phyloP scores from a whole-genome alignment of 2,329 filamentous ascomycete genomes.

The Fonsecaea erecta region DNA sequence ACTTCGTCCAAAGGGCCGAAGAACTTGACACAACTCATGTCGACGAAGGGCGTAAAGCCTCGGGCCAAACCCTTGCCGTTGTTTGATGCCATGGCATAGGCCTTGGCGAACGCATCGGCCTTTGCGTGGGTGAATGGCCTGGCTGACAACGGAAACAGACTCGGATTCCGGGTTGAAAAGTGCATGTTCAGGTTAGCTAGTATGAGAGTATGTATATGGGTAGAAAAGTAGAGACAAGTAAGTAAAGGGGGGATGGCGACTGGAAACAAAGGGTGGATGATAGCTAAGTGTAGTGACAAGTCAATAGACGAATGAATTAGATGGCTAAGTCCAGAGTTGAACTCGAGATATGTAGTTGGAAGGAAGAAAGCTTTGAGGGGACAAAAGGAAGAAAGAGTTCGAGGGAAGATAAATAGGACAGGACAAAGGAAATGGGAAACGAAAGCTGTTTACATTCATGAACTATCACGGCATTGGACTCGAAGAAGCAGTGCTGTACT shows the following conservation, averaged over 20 bases:
- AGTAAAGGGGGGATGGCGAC: background rate
- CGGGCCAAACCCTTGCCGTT: background rate
- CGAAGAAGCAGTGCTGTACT: background rate
- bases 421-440: background rate
- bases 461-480: background rate
- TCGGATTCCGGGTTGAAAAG: background rate
- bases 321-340: no score
- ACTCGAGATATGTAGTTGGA: no score
- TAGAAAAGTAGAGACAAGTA: background rate
- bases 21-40: conserved; percentile 1
- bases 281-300: no score
- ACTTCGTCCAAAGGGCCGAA: conserved; percentile 8
- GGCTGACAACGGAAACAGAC: background rate
- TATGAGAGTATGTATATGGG: background rate
- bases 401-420: background rate
- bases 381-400: background rate
- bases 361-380: no score
- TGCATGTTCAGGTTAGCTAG: background rate
- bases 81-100: background rate
- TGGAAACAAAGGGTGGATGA: no score
- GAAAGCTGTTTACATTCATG: background rate
- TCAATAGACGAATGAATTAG: no score
- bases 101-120: conserved; percentile 6
- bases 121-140: conserved; percentile 7
- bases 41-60: conserved; percentile 1